These are phyloP conservation scores for Bryopsis sp. DNA, from an alignment of 139 green algal species.

Conservation along the genomic window DNA sequence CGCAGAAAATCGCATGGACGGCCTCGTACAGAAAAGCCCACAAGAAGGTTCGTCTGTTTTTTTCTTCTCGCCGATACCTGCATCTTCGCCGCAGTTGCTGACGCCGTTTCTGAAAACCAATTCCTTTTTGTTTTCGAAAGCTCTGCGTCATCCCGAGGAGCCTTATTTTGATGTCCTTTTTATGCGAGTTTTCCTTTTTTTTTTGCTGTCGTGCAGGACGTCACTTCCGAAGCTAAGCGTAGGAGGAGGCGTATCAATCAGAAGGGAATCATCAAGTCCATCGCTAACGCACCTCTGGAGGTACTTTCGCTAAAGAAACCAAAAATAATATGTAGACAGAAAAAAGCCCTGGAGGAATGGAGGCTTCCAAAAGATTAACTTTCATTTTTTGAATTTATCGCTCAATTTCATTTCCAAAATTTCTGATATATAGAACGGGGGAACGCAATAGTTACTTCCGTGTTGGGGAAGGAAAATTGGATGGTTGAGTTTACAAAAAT, in stretches of 20 bases:
- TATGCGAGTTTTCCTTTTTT: background rate
- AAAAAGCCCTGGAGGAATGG: background rate
- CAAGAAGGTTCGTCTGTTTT: constrained; percentile 5
- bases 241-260: constrained; percentile 78
- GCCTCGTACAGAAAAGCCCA: constrained; percentile 57
- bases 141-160: too few species aligned
- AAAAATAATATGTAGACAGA: too few species aligned
- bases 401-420: too few species aligned
- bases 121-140: too few species aligned
- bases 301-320: constrained; percentile 36
- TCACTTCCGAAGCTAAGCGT: constrained; percentile 49
- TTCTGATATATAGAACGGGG: too few species aligned
- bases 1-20: constrained; percentile 97
- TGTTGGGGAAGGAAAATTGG: too few species aligned
- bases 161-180: too few species aligned
- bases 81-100: constrained; percentile 3
- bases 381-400: too few species aligned
- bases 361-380: background rate
- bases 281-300: constrained; percentile 82
- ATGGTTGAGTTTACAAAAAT: too few species aligned
- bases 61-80: background rate
- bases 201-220: constrained; percentile 37
- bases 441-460: too few species aligned
- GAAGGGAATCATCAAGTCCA: constrained; percentile 60
- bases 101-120: too few species aligned